Percentiles rank a stretch among this genome's conserved stretches.
Conservation (phyloP, 176 grass and related monocot species). For the Urochloa ruziziensis region DNA sequence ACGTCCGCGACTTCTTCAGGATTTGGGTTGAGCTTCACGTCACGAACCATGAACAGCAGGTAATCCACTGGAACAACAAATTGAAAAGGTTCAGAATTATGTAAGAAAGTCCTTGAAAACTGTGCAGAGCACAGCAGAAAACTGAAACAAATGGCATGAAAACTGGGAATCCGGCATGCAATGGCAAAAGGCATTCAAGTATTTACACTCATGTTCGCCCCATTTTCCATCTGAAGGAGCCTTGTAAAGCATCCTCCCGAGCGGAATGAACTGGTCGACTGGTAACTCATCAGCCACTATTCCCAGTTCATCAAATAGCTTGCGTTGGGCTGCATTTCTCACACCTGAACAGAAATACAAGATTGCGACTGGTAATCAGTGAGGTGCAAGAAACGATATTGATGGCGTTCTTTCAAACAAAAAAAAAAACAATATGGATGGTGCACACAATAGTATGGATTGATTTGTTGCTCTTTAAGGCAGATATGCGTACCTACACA, state of each 20-base stretch:
- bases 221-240: conserved; percentile 93
- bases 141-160: not conserved
- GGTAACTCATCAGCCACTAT: conserved; percentile 73
- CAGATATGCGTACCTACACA: conserved; percentile 48
- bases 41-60: conserved; percentile 76
- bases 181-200: not conserved
- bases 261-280: conserved; percentile 75
- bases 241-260: conserved; percentile 87
- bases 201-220: conserved; percentile 86
- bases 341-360: conserved; percentile 50
- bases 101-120: not conserved
- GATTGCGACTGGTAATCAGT: not conserved
- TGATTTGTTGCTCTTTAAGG: not conserved
- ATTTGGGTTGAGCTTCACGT: conserved; percentile 69
- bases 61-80: conserved; percentile 76
- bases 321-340: conserved; percentile 84
- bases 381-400: not conserved
- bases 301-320: conserved; percentile 89
- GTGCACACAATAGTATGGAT: not conserved
- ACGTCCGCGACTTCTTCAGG: conserved; percentile 72
- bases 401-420: no score
- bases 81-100: not conserved
- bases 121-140: not conserved
- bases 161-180: not conserved
- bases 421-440: not conserved